Evolutionary conservation across 345 rosid species (phyloP).

Genomic region (Eucalyptus guilfoylei): DNA sequence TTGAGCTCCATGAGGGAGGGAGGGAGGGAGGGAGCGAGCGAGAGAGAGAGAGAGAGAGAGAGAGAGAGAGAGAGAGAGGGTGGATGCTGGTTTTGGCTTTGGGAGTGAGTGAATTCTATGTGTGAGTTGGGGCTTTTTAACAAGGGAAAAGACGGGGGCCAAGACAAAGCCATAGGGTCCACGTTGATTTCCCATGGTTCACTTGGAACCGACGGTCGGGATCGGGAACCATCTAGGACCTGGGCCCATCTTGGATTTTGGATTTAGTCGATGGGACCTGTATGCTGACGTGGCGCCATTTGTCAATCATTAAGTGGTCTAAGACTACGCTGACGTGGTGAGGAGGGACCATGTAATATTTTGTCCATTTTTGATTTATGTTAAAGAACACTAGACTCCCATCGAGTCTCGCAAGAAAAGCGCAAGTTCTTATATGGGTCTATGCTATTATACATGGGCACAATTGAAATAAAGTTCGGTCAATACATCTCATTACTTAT

Average conservation of each 20-base stretch:
- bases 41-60: too few species aligned
- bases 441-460: too few species aligned
- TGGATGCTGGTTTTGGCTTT: neutral
- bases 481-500: too few species aligned
- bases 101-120: neutral
- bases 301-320: neutral
- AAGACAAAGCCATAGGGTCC: neutral
- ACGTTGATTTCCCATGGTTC: neutral
- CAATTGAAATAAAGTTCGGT: too few species aligned
- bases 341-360: too few species aligned
- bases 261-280: neutral
- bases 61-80: neutral
- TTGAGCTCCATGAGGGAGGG: constrained; percentile 32
- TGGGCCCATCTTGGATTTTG: neutral
- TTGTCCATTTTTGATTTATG: too few species aligned
- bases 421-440: neutral
- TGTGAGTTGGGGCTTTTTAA: neutral
- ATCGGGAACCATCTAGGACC: neutral
- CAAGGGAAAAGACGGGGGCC: neutral
- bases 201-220: neutral
- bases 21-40: neutral
- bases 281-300: neutral
- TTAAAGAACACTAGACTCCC: too few species aligned
- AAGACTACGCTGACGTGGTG: neutral
- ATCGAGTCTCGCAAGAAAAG: too few species aligned